Conservation (phyloP, 1,139 yeast genomes). For the Blastobotrys capitulatus region DNA sequence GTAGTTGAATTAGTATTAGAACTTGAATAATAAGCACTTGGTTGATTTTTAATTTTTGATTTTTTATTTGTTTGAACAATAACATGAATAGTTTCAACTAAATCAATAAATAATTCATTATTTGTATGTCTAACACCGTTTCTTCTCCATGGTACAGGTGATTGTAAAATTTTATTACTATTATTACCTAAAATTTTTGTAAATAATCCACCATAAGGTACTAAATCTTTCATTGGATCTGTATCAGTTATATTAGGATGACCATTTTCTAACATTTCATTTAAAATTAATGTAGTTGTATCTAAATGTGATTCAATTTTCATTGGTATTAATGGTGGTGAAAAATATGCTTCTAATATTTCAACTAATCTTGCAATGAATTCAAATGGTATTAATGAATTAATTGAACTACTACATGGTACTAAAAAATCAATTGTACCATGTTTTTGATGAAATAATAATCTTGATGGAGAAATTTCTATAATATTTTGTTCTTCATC, state of each 20-base stretch:
- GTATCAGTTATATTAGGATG: conserved; percentile 67
- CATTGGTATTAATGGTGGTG: conserved; percentile 49
- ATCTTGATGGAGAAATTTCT: conserved; percentile 30
- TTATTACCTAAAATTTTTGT: conserved; percentile 25
- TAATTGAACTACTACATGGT: conserved; percentile 30
- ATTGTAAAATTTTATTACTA: neutral
- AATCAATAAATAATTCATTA: conserved; percentile 78
- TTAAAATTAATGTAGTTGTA: conserved; percentile 52
- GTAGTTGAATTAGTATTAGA: conserved; percentile 18
- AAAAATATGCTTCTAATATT: conserved; percentile 54
- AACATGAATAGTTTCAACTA: conserved; percentile 54
- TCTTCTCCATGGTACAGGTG: conserved; percentile 61
- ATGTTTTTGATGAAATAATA: conserved; percentile 29
- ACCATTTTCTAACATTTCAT: conserved; percentile 68
- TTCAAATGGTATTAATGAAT: conserved; percentile 48
- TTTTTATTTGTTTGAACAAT: conserved; percentile 30
- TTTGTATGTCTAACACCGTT: conserved; percentile 58
- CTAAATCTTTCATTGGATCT: conserved; percentile 61
- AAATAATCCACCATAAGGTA: conserved; percentile 47
- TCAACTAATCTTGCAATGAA: conserved; percentile 50
- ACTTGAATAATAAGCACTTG: conserved; percentile 31
- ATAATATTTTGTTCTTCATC: conserved; percentile 13
- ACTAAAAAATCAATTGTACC: conserved; percentile 30
- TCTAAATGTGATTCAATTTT: conserved; percentile 64
- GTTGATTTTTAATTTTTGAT: neutral